These are phyloP conservation scores for Canariomyces notabilis DNA, from an alignment of 2,329 filamentous ascomycete genomes.

Conservation along the genomic window DNA sequence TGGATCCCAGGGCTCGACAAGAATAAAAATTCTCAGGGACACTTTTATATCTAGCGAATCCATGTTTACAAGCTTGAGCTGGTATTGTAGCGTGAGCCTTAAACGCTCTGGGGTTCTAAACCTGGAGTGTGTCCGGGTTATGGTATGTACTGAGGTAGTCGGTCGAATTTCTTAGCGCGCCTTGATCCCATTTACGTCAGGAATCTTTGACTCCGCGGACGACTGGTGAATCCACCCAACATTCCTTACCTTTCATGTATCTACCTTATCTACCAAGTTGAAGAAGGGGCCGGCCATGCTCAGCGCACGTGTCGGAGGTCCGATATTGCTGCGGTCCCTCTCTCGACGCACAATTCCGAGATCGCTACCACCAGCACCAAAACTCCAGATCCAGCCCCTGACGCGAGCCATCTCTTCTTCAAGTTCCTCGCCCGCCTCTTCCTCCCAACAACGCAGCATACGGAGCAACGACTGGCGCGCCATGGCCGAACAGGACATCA, in stretches of 20 bases:
- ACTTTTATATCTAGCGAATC: no score
- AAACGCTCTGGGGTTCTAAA: no score
- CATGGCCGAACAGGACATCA: conserved; percentile 37
- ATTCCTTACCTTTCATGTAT: no score
- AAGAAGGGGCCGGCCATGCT: conserved; percentile 9
- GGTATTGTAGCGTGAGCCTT: no score
- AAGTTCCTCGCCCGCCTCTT: background rate
- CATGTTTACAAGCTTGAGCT: no score
- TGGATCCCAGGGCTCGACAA: no score
- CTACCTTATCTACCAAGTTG: background rate
- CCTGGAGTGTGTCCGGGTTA: no score
- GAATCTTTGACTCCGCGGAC: conserved; percentile 1
- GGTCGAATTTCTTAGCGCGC: no score
- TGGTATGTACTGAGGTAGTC: no score
- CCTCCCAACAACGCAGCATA: background rate
- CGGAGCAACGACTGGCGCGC: conserved; percentile 14
- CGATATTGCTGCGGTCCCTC: conserved; percentile 7
- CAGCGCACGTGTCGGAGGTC: conserved; percentile 12
- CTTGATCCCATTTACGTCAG: conserved; percentile 2
- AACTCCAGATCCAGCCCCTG: background rate
- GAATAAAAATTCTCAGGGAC: no score
- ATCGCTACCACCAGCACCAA: background rate
- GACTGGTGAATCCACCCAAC: background rate
- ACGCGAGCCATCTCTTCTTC: background rate
- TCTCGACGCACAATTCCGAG: conserved; percentile 3